Evolutionary conservation across 345 rosid genomes (phyloP), one percentile per base, ranked within the genome.

Genomic region (Orychophragmus violaceus): DNA sequence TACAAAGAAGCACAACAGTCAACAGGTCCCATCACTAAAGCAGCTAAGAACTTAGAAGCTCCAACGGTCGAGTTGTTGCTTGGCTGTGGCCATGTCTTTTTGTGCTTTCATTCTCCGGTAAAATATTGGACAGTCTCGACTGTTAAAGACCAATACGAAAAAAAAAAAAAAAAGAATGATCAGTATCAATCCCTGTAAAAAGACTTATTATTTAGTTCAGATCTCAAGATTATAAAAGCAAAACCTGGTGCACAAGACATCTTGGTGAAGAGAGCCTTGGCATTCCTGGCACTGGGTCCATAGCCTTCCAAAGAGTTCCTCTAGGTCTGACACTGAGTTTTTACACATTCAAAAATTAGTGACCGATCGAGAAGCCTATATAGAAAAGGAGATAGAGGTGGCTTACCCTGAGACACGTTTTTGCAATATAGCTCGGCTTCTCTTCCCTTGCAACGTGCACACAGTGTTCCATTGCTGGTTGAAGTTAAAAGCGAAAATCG

Each of bases 281-380:
- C 99, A 94, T 63, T 90, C 99, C 70, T 94, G 97, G 71, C 99
- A 94, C 75, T 94, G 97, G 0, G 96, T 89, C 99, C 97, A 90
- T 16, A 90, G 74, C 77, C 82, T 90, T 60, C 96, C 92, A 77
- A 90, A 88, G 55, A 88, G 83, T 71, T 73, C 81, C 78, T 94
- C 97, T 57, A 90, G 83, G 44, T 87, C 97, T 9, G 95, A 79
- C 66, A 94, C 96, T 94, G 80, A 69, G 72, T 62, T 45, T 62
- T 45, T 70, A 81, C 62, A 74, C 5, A 16, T 36, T 5, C 12
- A 23, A 3, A 49, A 33, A 13, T 52, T 44, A 44, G 19, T 18
- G 59, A 35, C 49, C 5, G 14, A 25, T 61, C 36, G 10, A 53
- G 0, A 33, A 59, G 27, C 53, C 50, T 39, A 23, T 27, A 69